A percentile compares a stretch with the other conserved stretches of the same genome.
phyloP scores from a whole-genome alignment of 1,284 basidiomycete genomes.

The Tilletiopsis washingtonensis region DNA sequence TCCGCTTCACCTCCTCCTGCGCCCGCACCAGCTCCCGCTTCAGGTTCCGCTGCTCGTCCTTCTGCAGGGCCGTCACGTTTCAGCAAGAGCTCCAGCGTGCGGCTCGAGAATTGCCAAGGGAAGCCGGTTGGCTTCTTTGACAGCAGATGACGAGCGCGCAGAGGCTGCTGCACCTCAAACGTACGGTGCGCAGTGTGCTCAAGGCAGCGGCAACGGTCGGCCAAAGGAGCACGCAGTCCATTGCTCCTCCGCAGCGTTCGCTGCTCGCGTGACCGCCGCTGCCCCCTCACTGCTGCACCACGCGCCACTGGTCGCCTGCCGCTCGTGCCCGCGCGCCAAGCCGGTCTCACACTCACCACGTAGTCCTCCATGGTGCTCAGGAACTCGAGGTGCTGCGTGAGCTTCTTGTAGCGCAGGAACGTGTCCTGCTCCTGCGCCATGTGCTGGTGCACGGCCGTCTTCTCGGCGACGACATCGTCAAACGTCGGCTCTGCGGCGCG shows the following conservation, averaged over 20 bases:
- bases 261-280: too few relatives aligned
- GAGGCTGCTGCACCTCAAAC: too few relatives aligned
- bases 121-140: too few relatives aligned
- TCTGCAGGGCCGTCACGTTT: conserved; percentile 46
- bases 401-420: conserved; percentile 44
- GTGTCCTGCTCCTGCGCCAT: conserved; percentile 38
- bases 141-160: too few relatives aligned
- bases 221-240: too few relatives aligned
- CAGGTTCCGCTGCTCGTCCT: conserved; percentile 96
- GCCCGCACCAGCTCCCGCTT: conserved; percentile 96
- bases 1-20: conserved; percentile 98
- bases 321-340: too few relatives aligned
- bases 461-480: conserved; percentile 34
- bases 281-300: too few relatives aligned
- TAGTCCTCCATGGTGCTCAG: conserved; percentile 57
- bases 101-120: too few relatives aligned
- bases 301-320: too few relatives aligned
- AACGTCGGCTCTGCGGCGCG: conserved; percentile 31
- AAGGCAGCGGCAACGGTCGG: too few relatives aligned
- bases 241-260: too few relatives aligned
- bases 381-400: conserved; percentile 47
- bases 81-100: neutral
- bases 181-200: too few relatives aligned
- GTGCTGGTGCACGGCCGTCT: conserved; percentile 32
- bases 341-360: conserved; percentile 52